A percentile compares a stretch with the other conserved stretches of the same genome.
These are phyloP conservation scores for Podospora anserina DNA, from an alignment of 495 filamentous ascomycete genomes.

Conservation along the genomic window DNA sequence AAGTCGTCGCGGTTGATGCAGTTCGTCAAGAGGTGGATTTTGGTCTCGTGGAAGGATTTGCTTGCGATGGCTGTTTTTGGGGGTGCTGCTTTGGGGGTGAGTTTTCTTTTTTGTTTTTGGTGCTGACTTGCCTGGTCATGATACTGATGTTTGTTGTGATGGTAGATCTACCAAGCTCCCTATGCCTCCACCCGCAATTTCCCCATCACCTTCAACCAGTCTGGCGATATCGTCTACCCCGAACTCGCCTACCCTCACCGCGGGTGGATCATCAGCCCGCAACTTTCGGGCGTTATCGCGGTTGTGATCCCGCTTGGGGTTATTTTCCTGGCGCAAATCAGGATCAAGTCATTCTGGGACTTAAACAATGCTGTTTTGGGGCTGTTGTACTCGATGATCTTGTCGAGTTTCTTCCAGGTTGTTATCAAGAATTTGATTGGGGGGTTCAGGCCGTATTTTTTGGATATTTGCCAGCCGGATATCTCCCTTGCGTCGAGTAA, in stretches of 20 bases:
- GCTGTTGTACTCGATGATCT: slow-evolving; percentile 57
- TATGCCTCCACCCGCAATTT: slow-evolving; percentile 50
- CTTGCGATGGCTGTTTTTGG: slow-evolving; percentile 57
- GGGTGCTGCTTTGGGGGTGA: slow-evolving; percentile 55
- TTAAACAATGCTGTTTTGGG: slow-evolving; percentile 61
- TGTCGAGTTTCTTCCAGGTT: slow-evolving; percentile 55
- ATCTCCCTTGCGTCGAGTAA: slow-evolving; percentile 34
- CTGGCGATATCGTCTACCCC: slow-evolving; percentile 59
- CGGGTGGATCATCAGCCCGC: slow-evolving; percentile 62
- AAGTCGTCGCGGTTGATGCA: neutral
- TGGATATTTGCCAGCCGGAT: slow-evolving; percentile 55
- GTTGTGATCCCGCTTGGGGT: slow-evolving; percentile 55
- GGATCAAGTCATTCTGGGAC: slow-evolving; percentile 65
- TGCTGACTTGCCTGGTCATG: neutral
- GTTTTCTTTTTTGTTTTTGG: slow-evolving; percentile 20
- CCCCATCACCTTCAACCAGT: slow-evolving; percentile 40
- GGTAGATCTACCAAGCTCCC: slow-evolving; percentile 54
- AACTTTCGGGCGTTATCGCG: slow-evolving; percentile 53
- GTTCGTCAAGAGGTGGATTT: slow-evolving; percentile 46
- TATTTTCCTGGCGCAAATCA: slow-evolving; percentile 57
- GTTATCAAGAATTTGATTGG: slow-evolving; percentile 32
- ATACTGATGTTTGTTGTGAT: neutral
- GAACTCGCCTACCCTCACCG: slow-evolving; percentile 60
- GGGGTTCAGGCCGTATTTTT: slow-evolving; percentile 52
- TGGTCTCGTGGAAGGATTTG: slow-evolving; percentile 56